Evolutionary conservation across 2,329 filamentous ascomycete species (phyloP), one percentile per base, ranked within the genome.

Genomic region (Fusarium secorum): DNA sequence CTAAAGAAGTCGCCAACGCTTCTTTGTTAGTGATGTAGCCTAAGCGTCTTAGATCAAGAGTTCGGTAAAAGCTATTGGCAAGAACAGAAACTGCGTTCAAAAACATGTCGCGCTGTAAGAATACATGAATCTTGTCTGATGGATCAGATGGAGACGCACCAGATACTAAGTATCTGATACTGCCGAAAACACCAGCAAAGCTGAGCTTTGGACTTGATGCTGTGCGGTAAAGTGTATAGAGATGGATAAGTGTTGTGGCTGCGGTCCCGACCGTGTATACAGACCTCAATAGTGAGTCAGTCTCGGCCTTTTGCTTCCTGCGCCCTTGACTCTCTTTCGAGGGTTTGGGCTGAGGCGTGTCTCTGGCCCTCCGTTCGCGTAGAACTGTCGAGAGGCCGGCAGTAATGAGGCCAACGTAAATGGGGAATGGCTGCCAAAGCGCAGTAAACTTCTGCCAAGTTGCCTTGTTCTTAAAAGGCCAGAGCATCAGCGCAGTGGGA

Each of bases 51-150:
- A 66, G 22, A 4, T 35, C 8, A 0, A 62, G 8, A 0, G 32
- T 49, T 0, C 64, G 32, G 18, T 49, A 66, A 3, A 66, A 0
- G 1, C 20, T 44, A 7, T 62, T 49, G 0, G 33, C 26, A 2
- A 66, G n/a, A 14, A 67, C 64, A 9, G 62, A 66, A 20, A 11
- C 22, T 0, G 13, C 54, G 3, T 67, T 66, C 8, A 66, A 24
- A 2, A 66, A 39, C 62, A 66, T 61, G 5, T 66, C 64, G 1
- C 48, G 35, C 11, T 66, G 62, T 0, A 66, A 11, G 11, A 66
- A 66, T 6, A 13, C 18, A 4, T 36, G 7, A 2, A 61, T 54
- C 3, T 3, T 26, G 1, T 1, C 24, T 3, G 41, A 18, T 7
- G 17, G 7, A 8, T 28, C 32, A 24, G 41, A 11, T 0, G 26